phyloP scores from a whole-genome alignment of 495 filamentous ascomycete genomes.

The Talaromyces trachyspermus region DNA sequence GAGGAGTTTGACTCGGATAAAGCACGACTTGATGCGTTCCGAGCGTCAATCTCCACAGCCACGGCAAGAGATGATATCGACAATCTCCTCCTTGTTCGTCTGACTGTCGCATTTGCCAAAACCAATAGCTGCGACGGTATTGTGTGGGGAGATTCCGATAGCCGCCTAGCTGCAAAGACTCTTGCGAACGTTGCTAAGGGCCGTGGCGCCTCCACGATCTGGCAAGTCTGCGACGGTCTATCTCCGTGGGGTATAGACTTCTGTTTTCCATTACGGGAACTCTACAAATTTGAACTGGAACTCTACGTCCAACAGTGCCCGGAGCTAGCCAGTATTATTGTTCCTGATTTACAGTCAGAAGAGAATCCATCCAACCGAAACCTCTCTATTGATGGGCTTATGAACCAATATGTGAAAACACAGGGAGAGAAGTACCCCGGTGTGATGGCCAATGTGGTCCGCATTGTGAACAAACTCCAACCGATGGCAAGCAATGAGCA shows the following conservation, averaged over 20 bases:
- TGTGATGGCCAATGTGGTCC: slow-evolving; percentile 89
- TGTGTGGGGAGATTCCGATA: slow-evolving; percentile 81
- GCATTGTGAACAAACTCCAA: slow-evolving; percentile 72
- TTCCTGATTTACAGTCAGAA: slow-evolving; percentile 28
- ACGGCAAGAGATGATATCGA: slow-evolving; percentile 73
- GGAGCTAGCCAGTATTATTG: slow-evolving; percentile 44
- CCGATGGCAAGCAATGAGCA: slow-evolving; percentile 4
- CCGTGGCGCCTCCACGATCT: slow-evolving; percentile 72
- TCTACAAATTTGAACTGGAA: slow-evolving; percentile 71
- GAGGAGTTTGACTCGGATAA: slow-evolving; percentile 24
- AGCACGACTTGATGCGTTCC: slow-evolving; percentile 44
- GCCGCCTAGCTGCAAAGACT: slow-evolving; percentile 75
- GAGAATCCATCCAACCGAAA: slow-evolving; percentile 50
- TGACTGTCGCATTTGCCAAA: slow-evolving; percentile 60
- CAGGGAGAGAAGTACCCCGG: slow-evolving; percentile 85
- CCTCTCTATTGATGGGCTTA: slow-evolving; percentile 82
- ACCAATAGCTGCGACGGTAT: slow-evolving; percentile 55
- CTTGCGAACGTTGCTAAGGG: slow-evolving; percentile 87
- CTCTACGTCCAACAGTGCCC: slow-evolving; percentile 51
- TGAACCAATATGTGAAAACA: slow-evolving; percentile 78
- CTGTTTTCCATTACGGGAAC: slow-evolving; percentile 71
- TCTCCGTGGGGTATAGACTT: slow-evolving; percentile 52
- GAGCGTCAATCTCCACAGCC: slow-evolving; percentile 54
- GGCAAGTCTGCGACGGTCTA: slow-evolving; percentile 68
- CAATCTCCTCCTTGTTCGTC: slow-evolving; percentile 56